phyloP scores from a whole-genome alignment of 1,284 basidiomycete species.

The Pseudozyma flocculosa region DNA sequence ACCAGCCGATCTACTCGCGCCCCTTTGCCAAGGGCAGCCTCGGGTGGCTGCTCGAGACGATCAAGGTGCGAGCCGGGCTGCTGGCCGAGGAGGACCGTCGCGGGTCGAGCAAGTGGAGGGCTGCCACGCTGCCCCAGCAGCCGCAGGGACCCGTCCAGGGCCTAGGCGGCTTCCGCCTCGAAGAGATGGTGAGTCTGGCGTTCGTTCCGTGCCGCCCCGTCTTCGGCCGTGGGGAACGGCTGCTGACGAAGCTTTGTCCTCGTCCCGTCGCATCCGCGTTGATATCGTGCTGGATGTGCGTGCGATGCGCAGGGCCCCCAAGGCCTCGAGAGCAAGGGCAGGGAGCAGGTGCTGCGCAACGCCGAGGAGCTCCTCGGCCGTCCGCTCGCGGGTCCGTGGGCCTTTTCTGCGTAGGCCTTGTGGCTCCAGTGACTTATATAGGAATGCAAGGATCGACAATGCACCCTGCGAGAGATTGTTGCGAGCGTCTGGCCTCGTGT shows the following conservation, averaged over 20 bases:
- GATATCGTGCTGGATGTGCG: background rate
- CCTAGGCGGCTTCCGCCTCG: conserved; percentile 25
- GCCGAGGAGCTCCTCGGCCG: conserved; percentile 22
- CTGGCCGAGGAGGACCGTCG: conserved; percentile 17
- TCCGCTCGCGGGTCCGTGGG: conserved; percentile 20
- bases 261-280: too few relatives aligned
- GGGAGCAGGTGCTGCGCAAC: conserved; percentile 22
- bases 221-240: too few relatives aligned
- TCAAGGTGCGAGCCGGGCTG: conserved; percentile 11
- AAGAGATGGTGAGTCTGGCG: conserved; percentile 25
- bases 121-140: conserved; percentile 7
- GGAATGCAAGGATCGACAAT: too few relatives aligned
- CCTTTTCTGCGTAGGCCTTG: background rate
- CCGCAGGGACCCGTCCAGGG: conserved; percentile 7
- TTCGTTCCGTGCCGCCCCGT: too few relatives aligned
- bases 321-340: conserved; percentile 27
- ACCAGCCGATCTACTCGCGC: conserved; percentile 28
- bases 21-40: conserved; percentile 5
- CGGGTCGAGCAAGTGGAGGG: conserved; percentile 14
- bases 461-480: too few relatives aligned
- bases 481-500: too few relatives aligned
- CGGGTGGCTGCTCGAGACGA: conserved; percentile 11
- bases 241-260: background rate
- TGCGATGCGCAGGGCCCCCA: conserved; percentile 6
- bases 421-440: too few relatives aligned